Evolutionary conservation across 2,329 filamentous ascomycete genomes (phyloP).

Genomic region (Lecanicillium sp.): DNA sequence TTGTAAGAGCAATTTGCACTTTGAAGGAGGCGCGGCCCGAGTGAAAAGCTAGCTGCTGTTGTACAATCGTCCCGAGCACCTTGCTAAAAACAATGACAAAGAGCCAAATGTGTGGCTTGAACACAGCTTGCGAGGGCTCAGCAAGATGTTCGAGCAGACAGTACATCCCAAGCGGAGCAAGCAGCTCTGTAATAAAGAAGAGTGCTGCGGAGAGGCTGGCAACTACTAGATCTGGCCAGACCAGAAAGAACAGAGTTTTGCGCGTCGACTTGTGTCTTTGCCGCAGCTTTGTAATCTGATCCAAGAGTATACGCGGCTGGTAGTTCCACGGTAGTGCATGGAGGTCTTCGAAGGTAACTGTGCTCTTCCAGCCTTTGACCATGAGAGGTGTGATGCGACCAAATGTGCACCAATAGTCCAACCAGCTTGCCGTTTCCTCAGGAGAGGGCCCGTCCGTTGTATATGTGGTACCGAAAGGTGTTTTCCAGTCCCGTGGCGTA

Average conservation of each 20-base stretch:
- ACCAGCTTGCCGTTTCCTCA: conserved; percentile 41
- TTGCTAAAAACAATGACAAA: conserved; percentile 38
- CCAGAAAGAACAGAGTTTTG: neutral
- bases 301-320: conserved; percentile 21
- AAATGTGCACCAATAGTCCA: conserved; percentile 36
- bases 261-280: conserved; percentile 19
- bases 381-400: conserved; percentile 38
- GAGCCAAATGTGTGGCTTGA: conserved; percentile 40
- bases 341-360: conserved; percentile 21
- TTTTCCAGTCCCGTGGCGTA: neutral
- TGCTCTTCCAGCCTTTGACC: conserved; percentile 29
- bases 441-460: conserved; percentile 26
- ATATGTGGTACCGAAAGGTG: neutral
- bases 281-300: conserved; percentile 23
- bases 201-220: conserved; percentile 30
- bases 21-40: conserved; percentile 30
- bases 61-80: conserved; percentile 37
- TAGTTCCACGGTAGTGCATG: neutral
- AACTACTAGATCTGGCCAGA: conserved; percentile 18
- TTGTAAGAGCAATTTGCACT: conserved; percentile 40
- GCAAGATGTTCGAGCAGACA: conserved; percentile 21
- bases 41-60: conserved; percentile 45
- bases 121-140: conserved; percentile 27
- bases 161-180: conserved; percentile 41
- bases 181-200: conserved; percentile 32